Evolutionary conservation across 768 basidiomycete genomes (phyloP).

Genomic region (Leucogyrophana mollusca): DNA sequence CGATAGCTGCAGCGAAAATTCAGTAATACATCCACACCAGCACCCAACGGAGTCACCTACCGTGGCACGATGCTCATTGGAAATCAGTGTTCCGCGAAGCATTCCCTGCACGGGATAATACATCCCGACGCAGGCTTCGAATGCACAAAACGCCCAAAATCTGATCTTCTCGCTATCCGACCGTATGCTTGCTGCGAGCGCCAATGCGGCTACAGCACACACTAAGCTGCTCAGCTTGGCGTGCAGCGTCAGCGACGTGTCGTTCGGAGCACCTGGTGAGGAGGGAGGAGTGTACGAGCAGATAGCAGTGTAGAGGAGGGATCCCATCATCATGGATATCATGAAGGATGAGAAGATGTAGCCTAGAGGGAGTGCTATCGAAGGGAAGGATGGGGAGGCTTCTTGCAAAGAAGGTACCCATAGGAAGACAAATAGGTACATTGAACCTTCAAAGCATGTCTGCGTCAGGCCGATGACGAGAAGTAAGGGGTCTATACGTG

Average conservation of each 20-base stretch:
- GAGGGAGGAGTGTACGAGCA: conserved; percentile 29
- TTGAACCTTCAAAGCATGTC: conserved; percentile 81
- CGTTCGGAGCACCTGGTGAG: conserved; percentile 17
- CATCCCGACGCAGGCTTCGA: conserved; percentile 77
- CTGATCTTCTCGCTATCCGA: conserved; percentile 46
- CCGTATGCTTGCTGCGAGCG: conserved; percentile 50
- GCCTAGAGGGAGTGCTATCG: conserved; percentile 58
- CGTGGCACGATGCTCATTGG: conserved; percentile 74
- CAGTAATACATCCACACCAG: conserved; percentile 1
- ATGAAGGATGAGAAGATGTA: conserved; percentile 82
- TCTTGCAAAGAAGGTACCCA: conserved; percentile 81
- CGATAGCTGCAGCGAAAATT: conserved; percentile 44
- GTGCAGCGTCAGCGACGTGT: conserved; percentile 53
- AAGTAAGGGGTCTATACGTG: conserved; percentile 51
- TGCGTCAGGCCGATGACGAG: conserved; percentile 69
- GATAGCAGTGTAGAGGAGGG: conserved; percentile 62
- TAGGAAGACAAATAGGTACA: conserved; percentile 83
- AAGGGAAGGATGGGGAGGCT: conserved; percentile 35
- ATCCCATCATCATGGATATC: conserved; percentile 82
- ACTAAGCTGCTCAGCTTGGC: conserved; percentile 66
- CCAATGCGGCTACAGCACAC: conserved; percentile 56
- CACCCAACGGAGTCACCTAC: conserved; percentile 35
- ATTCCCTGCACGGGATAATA: conserved; percentile 81
- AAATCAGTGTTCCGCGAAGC: conserved; percentile 61
- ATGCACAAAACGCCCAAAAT: conserved; percentile 74